Evolutionary conservation across 768 basidiomycete species (phyloP), one percentile per base, ranked within the genome.

Genomic region (Tylopilus sp.): DNA sequence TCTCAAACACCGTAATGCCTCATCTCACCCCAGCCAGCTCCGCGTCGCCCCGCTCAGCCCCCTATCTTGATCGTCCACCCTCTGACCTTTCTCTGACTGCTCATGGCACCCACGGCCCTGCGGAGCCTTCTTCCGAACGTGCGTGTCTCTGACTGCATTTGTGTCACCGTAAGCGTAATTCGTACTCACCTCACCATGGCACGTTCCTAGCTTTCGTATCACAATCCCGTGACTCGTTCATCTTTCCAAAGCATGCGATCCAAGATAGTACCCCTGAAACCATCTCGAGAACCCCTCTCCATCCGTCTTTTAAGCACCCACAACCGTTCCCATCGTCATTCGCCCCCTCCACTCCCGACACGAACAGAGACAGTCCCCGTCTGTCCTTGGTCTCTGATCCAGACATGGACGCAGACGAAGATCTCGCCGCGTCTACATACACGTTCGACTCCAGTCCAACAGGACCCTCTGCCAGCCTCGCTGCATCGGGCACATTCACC

Each of bases 1-100:
- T 91, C 3, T 86, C 86, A 17, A 73, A 71, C 47, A 76, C 77
- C 4, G 40, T 71, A 49, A 66, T 76, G 15, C 63, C 70, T 6
- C 63, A 51, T 26, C 20, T 50, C 15, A 10, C 51, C 4, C 9
- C 44, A 12, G 0, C 47, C 20, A 21, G 20, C 20, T 42, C 56
- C 21, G n/a, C 50, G 2, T 17, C 50, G 38, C 52, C 49, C 38
- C 28, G 40, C 25, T 36, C 9, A 38, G 25, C 48, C 0, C 9
- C 59, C 28, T 38, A 35, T 12, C 43, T 44, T 6, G 55, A 21
- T n/a, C 26, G 41, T 4, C n/a, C 35, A 28, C 43, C 23, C 26
- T 43, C 21, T 11, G 40, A 38, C 4, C 31, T 48, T 40, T 57
- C 53, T 44, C 9, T 52, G 13, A 6, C 55, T 26, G 40, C 40